These are phyloP conservation scores for Kuraishia floccosa DNA, from an alignment of 805 yeast genomes.

Conservation along the genomic window DNA sequence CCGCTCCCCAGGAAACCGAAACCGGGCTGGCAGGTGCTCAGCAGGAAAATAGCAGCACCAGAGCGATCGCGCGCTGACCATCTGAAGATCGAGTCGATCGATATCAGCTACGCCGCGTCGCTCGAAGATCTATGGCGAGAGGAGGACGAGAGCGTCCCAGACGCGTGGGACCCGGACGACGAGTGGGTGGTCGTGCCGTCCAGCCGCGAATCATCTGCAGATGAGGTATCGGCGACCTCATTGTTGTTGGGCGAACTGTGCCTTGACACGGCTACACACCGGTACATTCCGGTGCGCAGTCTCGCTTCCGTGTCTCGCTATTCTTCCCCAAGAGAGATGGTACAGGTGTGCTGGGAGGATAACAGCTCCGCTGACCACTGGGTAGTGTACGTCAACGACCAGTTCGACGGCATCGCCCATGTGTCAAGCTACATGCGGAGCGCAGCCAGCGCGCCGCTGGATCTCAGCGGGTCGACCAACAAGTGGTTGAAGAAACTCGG, in stretches of 20 bases:
- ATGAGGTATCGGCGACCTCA: conserved; percentile 1
- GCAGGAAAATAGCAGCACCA: conserved; percentile 8
- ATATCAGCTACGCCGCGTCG: background rate
- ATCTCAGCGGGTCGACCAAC: too few relatives aligned
- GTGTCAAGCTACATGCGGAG: too few relatives aligned
- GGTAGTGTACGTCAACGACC: conserved; percentile 1
- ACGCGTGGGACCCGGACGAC: background rate
- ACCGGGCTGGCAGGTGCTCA: conserved; percentile 13
- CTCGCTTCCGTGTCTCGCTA: background rate
- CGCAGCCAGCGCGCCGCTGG: too few relatives aligned
- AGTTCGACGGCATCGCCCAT: too few relatives aligned
- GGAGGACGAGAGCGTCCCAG: background rate
- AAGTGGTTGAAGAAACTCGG: too few relatives aligned
- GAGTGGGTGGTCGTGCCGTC: conserved; percentile 3
- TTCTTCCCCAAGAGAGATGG: background rate
- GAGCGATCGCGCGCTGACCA: background rate
- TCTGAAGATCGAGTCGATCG: background rate
- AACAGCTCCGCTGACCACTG: conserved; percentile 1
- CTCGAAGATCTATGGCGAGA: background rate
- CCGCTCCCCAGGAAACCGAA: conserved; percentile 15
- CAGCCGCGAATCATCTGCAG: background rate
- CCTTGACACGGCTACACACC: background rate
- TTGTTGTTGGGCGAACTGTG: conserved; percentile 2
- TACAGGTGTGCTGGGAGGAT: too few relatives aligned
- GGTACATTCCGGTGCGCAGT: background rate